These are phyloP conservation scores for Colletotrichum somersetense DNA, from an alignment of 2,329 filamentous ascomycete genomes.

Conservation along the genomic window DNA sequence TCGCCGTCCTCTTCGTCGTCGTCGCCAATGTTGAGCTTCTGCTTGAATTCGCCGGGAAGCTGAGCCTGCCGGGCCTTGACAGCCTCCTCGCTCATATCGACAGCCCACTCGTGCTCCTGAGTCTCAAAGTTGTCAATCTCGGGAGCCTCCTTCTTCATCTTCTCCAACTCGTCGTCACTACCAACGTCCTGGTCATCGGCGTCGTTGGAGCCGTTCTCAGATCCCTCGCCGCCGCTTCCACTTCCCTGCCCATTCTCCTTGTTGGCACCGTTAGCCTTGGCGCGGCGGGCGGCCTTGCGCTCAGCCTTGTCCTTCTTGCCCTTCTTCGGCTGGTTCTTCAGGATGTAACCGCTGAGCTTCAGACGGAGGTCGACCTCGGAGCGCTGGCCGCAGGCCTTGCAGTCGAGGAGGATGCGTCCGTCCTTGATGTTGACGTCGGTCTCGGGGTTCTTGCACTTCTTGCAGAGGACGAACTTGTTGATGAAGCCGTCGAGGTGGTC, in stretches of 20 bases:
- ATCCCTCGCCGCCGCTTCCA: constrained; percentile 70
- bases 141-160: constrained; percentile 74
- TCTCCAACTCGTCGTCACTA: constrained; percentile 93
- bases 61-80: constrained; percentile 94
- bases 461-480: constrained; percentile 98
- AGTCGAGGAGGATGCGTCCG: constrained; percentile 90
- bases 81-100: constrained; percentile 95
- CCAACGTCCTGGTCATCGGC: constrained; percentile 73
- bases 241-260: constrained; percentile 69
- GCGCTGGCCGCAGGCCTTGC: constrained; percentile 97
- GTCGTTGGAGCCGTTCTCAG: constrained; percentile 63
- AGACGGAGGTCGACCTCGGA: constrained; percentile 91
- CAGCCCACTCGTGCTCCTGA: constrained; percentile 93
- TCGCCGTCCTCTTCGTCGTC: constrained; percentile 87
- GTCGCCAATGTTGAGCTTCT: constrained; percentile 83
- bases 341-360: constrained; percentile 96
- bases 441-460: constrained; percentile 99
- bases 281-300: constrained; percentile 90
- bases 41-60: constrained; percentile 94
- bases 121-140: constrained; percentile 68
- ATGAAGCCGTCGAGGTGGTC: constrained; percentile 99
- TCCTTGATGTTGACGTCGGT: constrained; percentile 97
- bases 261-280: constrained; percentile 73
- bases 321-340: constrained; percentile 94
- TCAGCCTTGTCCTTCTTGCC: constrained; percentile 98